Evolutionary conservation across 805 yeast genomes (phyloP).

Genomic region (Saccharomycopsis olivae): DNA sequence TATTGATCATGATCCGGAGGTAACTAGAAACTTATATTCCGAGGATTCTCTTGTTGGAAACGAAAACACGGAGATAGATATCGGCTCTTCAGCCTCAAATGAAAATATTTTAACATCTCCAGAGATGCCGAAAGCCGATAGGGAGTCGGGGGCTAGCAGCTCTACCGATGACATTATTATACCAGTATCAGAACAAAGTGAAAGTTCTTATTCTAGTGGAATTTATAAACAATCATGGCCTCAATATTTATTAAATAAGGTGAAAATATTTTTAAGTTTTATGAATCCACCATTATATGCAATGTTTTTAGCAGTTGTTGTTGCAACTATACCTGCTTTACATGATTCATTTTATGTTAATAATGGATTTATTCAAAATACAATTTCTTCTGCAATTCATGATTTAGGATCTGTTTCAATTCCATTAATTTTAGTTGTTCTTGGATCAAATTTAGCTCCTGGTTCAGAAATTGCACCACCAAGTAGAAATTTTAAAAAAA

Average conservation of each 20-base stretch:
- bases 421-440: constrained; percentile 63
- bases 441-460: constrained; percentile 73
- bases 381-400: constrained; percentile 50
- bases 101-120: no score
- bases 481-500: constrained; percentile 47
- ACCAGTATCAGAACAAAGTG: not conserved
- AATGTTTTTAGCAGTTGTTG: constrained; percentile 56
- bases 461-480: constrained; percentile 52
- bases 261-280: constrained; percentile 27
- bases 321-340: constrained; percentile 54
- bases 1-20: not conserved
- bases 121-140: no score
- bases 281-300: constrained; percentile 84
- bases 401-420: constrained; percentile 69
- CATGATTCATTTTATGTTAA: constrained; percentile 48
- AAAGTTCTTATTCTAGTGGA: not conserved
- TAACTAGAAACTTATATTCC: not conserved
- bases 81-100: not conserved
- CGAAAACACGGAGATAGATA: not conserved
- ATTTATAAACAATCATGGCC: not conserved
- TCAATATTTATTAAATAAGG: not conserved
- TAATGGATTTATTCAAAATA: constrained; percentile 53
- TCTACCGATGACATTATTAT: not conserved
- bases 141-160: no score
- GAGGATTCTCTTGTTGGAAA: constrained; percentile 18